Evolutionary conservation across 2,329 filamentous ascomycete genomes (phyloP), one percentile per base, ranked within the genome.

Genomic region (Monilinia aucupariae): DNA sequence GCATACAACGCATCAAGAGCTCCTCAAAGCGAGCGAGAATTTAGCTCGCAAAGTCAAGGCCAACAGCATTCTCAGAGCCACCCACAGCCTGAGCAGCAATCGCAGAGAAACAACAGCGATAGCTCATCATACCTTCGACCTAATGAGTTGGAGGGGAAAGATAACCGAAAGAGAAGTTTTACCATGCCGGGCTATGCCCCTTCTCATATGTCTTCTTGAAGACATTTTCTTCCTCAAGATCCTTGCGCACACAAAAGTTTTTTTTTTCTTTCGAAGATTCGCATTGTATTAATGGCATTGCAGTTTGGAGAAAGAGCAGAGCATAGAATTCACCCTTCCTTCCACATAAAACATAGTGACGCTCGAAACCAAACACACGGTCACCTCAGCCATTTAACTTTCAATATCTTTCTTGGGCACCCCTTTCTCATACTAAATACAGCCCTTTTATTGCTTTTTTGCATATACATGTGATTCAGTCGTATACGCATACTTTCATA

Each of bases 101-200:
- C 41, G 22, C 66, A 70, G 56, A 54, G 50, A 48, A 67, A 65
- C 52, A 69, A 63, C 62, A 68, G 66, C 50, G 68, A 69, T n/a
- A 67, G 69, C 5, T 37, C 67, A 22, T 68, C 67, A 9, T 71
- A 70, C 54, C 58, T 72, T 43, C 62, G 69, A 50, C 62, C 68
- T 17, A 53, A 60, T 15, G 66, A 69, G 30, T 73, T 71, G 43
- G 70, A 72, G 41, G 66, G 66, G 10, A 67, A 66, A 27, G 71
- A 73, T 25, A 72, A 68, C 47, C 64, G 71, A 39, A 73, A 70
- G 62, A 66, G 71, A 49, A 72, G 70, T 55, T 72, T 71, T 52
- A 71, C 69, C 10, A 66, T 72, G 53, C 66, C 70, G 3, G 66
- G 64, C 25, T 72, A 62, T 51, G 61, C 41, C 45, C 20, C 48